Evolutionary conservation across 2,329 filamentous ascomycete genomes (phyloP), one percentile per base, ranked within the genome.

Genomic region (Hymenoscyphus scutula): DNA sequence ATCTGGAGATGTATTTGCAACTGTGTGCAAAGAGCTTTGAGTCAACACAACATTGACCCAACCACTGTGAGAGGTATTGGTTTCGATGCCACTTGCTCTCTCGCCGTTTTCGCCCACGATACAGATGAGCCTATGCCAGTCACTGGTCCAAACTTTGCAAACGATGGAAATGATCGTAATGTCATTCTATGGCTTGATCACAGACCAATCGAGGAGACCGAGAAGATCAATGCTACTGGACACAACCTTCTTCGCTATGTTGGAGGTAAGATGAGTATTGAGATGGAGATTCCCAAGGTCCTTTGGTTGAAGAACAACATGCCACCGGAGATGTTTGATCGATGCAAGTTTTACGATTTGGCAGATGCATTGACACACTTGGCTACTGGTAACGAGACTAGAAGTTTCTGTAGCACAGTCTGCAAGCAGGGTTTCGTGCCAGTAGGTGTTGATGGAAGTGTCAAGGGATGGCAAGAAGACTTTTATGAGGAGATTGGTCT

Each of bases 201-300:
- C 77, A 87, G 95, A 45, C 92, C 95, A 0, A 86, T 95, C 15
- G 86, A 91, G 64, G 95, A 99, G 82, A 96, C 94, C 0, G 88
- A 91, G 66, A 90, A 91, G 78, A 96, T 99, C 80, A 99, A 99
- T 76, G 86, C 87, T 60, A 98, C 95, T 2, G 84, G 88, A 59
- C 95, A 99, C 81, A 95, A 96, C 76, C 82, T 99, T 60, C 85
- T 99, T 63, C 90, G 92, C 73, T 99, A 99, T 74, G 95, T 99
- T 19, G 95, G 95, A 70, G 95, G 95, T 67, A 94, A 90, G 75
- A 99, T 99, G 95, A 97, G 92, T 75, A 94, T 97, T 68, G 95
- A 99, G 81, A 99, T 99, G 95, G 95, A 99, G 77, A 96, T 99
- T 61, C 95, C 95, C 67, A 99, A 99, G 79, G 91, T 97, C 1